Evolutionary conservation across 495 filamentous ascomycete species (phyloP), one percentile per base, ranked within the genome.

Genomic region (Trichocladium antarcticum): DNA sequence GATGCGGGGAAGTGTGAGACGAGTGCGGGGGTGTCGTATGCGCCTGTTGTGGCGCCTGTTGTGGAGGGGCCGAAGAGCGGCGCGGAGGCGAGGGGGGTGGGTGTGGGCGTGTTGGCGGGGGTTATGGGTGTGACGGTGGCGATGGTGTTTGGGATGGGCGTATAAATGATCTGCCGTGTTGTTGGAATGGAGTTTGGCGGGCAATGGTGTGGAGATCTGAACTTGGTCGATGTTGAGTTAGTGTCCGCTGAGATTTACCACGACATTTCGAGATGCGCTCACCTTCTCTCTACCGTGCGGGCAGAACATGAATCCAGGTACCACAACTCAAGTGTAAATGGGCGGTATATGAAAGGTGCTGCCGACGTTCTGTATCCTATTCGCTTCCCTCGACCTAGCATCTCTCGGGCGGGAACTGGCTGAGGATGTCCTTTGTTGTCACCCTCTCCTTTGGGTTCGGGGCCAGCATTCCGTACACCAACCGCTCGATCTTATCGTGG

Each of bases 81-180:
- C 24, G 24, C 24, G 24, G 24, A 19, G 1, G 1, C 39, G 8
- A 34, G 28, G 27, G 50, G 45, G 3, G 49, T 59, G 20, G 54
- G 53, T 49, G 61, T 68, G 38, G 58, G 53, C 14, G 60, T 44
- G 41, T 68, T 80, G 40, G 74, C 74, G 56, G 64, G 74, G 15
- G 74, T 80, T 16, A 63, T 78, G 17, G 77, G 60, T 32, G 56
- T 80, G 39, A 74, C 74, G 14, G 70, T 77, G 46, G 72, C 68
- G 21, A 79, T 83, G 56, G 75, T 49, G 15, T 50, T 40, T 14
- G 58, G 56, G 2, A 22, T 63, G 51, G 51, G 51, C 22, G 8
- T 60, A 14, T 66, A 42, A 60, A n/a, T 27, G 24, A 8, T 27
- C 24, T 27, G 24, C 24, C 22, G 21, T n/a, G 10, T 35, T 1